Evolutionary conservation across 495 filamentous ascomycete genomes (phyloP).

Genomic region (Aspergillus saccharolyticus): DNA sequence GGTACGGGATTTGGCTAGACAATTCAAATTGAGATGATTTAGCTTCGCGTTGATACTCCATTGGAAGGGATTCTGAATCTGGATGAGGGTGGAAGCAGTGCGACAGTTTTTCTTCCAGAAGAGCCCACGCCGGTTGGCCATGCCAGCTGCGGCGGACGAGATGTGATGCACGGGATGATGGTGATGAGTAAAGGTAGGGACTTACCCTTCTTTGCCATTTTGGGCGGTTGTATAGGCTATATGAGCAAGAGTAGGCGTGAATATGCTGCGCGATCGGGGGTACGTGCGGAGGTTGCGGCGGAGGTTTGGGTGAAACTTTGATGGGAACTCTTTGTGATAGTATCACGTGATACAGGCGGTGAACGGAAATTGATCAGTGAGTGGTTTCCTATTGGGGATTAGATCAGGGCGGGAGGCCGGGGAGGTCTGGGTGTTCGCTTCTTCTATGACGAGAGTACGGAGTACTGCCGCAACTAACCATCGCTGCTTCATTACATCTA

Average conservation of each 20-base stretch:
- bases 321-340: not conserved
- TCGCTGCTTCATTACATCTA: too few species aligned
- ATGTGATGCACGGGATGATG: too few species aligned
- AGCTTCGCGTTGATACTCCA: too few species aligned
- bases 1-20: conserved; percentile 80
- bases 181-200: too few species aligned
- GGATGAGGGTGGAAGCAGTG: too few species aligned
- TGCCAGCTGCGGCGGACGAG: too few species aligned
- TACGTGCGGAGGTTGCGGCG: not conserved
- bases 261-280: not conserved
- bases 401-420: not conserved
- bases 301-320: not conserved
- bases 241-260: too few species aligned
- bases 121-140: too few species aligned
- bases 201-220: conserved; percentile 26
- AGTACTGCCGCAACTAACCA: too few species aligned
- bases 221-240: not conserved
- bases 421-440: not conserved
- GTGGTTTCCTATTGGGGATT: not conserved
- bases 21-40: too few species aligned
- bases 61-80: too few species aligned
- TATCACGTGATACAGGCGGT: not conserved
- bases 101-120: not conserved
- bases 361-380: not conserved
- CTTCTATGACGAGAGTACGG: not conserved